Evolutionary conservation across 352 stramenopile species (phyloP), one percentile per base, ranked within the genome.

Genomic region (Phytopythium boreale): DNA sequence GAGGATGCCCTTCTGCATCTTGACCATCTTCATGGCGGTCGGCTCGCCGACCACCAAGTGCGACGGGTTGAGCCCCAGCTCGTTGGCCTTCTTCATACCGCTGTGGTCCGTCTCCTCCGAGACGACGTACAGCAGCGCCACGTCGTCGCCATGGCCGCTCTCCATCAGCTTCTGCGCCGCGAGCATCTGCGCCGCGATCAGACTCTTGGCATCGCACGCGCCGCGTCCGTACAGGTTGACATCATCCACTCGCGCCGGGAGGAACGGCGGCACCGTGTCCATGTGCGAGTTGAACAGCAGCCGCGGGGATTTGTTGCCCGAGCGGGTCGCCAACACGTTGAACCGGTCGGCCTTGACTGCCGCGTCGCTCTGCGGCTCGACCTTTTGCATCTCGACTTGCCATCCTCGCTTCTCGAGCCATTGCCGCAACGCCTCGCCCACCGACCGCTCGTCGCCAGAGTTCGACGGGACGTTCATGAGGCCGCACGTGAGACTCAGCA

Each of bases 21-120:
- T 90, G 58, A 89, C 85, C 81, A 89, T 92, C 72, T 89, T 90
- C 55, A 87, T 70, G 12, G 58, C 72, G 1, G 88, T 96, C n/a
- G 88, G 87, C 47, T 96, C 86, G 29, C 86, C 88, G 11, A 96
- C 88, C 44, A 95, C 66, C 72, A 95, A 76, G 61, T 93, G 87
- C 24, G 71, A 56, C n/a, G 87, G 85, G 0, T 75, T 79, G 20
- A 96, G 56, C 5, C 79, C 72, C 56, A 96, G 64, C 57, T 92
- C 85, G 67, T 96, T 96, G 4, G 84, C 84, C 62, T 92, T 91
- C 66, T 93, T 91, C 85, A 96, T 96, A 15, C 87, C 85, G 59
- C 86, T 95, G 71, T 96, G 87, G 47, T 96, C 87, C 0, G 87
- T 96, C 69, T 96, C 87, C 64, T 96, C 87, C 4, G 87, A 96